A percentile compares a stretch with the other conserved stretches of the same genome.
Evolutionary conservation across 2,329 filamentous ascomycete species (phyloP).

Genomic region (Alternaria sp.): DNA sequence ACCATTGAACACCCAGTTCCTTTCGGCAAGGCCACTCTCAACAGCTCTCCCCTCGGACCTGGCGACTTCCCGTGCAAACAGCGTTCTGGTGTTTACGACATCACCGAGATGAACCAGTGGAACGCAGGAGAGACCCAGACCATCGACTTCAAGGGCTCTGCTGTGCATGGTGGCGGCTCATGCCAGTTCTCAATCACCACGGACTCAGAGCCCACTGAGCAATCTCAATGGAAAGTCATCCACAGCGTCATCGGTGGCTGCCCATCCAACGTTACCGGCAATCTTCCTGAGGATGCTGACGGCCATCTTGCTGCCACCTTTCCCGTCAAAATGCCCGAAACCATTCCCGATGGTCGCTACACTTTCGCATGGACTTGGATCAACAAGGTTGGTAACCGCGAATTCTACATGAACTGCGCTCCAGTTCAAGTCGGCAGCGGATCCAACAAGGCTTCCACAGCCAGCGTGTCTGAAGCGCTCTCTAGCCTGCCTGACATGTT

Average conservation of each 20-base stretch:
- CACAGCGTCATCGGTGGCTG: slow-evolving; percentile 88
- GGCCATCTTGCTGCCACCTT: slow-evolving; percentile 66
- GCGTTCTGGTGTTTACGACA: slow-evolving; percentile 55
- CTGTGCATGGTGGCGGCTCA: slow-evolving; percentile 87
- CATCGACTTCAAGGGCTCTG: slow-evolving; percentile 51
- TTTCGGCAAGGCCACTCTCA: too few relatives aligned
- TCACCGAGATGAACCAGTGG: slow-evolving; percentile 65
- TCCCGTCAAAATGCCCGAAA: slow-evolving; percentile 72
- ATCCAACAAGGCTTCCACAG: slow-evolving; percentile 42
- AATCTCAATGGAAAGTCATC: slow-evolving; percentile 90
- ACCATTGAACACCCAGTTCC: slow-evolving; percentile 75
- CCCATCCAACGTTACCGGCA: slow-evolving; percentile 64
- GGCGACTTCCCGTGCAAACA: slow-evolving; percentile 85
- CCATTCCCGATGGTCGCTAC: slow-evolving; percentile 75
- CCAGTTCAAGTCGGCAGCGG: slow-evolving; percentile 68
- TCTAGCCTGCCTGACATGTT: slow-evolving; percentile 75
- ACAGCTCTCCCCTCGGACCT: slow-evolving; percentile 69
- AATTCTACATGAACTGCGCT: slow-evolving; percentile 98
- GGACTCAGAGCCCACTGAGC: too few relatives aligned
- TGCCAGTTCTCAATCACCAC: slow-evolving; percentile 90
- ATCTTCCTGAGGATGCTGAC: too few relatives aligned
- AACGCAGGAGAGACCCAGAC: slow-evolving; percentile 58
- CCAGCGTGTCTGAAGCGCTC: slow-evolving; percentile 45
- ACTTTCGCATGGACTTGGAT: slow-evolving; percentile 94
- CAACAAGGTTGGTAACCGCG: slow-evolving; percentile 89